Conservation (phyloP, 169 alveolate species). For the Cryptosporidium muris region DNA sequence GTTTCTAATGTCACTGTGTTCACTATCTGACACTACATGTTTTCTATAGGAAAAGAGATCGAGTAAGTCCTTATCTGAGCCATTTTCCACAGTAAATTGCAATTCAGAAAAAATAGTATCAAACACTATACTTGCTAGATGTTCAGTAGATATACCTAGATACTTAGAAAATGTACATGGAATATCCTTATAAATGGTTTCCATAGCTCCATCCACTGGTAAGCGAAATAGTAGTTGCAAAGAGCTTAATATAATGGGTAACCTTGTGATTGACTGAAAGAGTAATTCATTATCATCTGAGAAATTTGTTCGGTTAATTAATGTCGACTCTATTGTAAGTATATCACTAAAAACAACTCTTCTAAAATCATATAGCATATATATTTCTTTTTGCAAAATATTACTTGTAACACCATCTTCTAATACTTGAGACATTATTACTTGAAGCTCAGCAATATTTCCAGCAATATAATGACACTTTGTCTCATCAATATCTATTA, state of each 20-base stretch:
- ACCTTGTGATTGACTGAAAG: slow-evolving; percentile 1
- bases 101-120: too few species aligned
- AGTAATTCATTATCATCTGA: slow-evolving; percentile 18
- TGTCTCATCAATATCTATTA: slow-evolving; percentile 8
- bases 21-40: too few species aligned
- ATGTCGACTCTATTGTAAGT: background rate
- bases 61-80: too few species aligned
- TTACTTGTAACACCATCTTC: background rate
- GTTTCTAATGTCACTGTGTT: too few species aligned
- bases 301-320: background rate
- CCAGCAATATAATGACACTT: slow-evolving; percentile 52
- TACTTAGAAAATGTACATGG: too few species aligned
- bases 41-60: too few species aligned
- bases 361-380: slow-evolving; percentile 58
- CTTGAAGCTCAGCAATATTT: slow-evolving; percentile 29
- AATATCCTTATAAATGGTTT: too few species aligned
- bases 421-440: slow-evolving; percentile 30
- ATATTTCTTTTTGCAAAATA: slow-evolving; percentile 8
- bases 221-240: too few species aligned
- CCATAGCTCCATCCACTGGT: too few species aligned
- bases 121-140: too few species aligned
- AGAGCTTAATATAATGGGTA: background rate
- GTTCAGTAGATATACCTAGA: too few species aligned
- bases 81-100: too few species aligned
- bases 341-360: slow-evolving; percentile 60